Evolutionary conservation across 495 filamentous ascomycete species (phyloP), one percentile per base, ranked within the genome.

Genomic region (Pyronema domesticum): DNA sequence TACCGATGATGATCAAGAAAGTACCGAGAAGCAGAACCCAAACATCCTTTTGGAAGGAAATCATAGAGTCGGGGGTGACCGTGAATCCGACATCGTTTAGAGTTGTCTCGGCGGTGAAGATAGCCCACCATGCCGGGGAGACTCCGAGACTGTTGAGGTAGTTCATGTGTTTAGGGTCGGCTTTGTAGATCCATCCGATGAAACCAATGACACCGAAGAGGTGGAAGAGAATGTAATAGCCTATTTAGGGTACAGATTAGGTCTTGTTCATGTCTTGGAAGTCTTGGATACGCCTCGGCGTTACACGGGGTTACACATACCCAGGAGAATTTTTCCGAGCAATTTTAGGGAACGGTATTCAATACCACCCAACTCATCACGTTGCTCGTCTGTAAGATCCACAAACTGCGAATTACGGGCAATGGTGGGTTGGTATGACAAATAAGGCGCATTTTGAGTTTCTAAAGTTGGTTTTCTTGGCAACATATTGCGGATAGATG

Each of bases 351-450:
- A 68, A 1, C 79, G 74, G 55, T 82, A 82, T 64, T 82, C 79
- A 53, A 82, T 76, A 7, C 79, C 79, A 7, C 79, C 79, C 10
- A 82, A 61, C 49, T 72, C 70, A 54, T 81, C 77, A 39, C 76
- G 67, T 58, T 81, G 76, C 54, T 74, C 71, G 19, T 71, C 70
- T n/a, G 74, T 76, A 49, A 82, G 55, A 55, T 88, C 85, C 6
- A 91, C 73, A 58, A 98, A 98, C 14, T 82, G 80, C 30, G 89
- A 95, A 64, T 96, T 96, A 40, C 91, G 76, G 14, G 85, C 91
- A 37, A 94, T 72, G 0, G 91, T 98, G 5, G 91, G 86, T 65
- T 88, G 79, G 80, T 85, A 96, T 65, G 86, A 94, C 18, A 98
- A 74, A 66, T 98, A 98, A 0, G 91, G 89, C 63, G 63, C 63